Percentiles rank a stretch among this genome's conserved stretches.
Conservation (phyloP, 2,329 filamentous ascomycete genomes). For the Monascus ruber region DNA sequence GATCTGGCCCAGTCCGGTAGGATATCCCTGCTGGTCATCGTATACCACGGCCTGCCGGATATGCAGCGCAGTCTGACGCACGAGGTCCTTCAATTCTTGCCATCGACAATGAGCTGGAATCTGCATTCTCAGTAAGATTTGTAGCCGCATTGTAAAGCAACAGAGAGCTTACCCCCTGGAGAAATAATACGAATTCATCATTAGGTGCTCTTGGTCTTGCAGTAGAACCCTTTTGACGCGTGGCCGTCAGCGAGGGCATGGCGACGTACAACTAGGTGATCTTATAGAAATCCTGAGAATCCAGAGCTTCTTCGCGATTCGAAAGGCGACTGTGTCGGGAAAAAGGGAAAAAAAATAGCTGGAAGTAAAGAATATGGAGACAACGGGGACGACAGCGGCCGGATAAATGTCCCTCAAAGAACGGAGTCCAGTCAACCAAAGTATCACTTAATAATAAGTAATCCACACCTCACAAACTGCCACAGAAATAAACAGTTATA, state of each 20-base stretch:
- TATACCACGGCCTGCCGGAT: slow-evolving; percentile 35
- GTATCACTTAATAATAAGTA: too few relatives aligned
- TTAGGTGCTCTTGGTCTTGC: slow-evolving; percentile 22
- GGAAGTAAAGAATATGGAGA: too few relatives aligned
- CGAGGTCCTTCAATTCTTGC: slow-evolving; percentile 35
- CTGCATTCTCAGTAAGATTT: slow-evolving; percentile 11
- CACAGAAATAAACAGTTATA: too few relatives aligned
- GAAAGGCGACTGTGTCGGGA: too few relatives aligned
- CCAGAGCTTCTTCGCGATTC: too few relatives aligned
- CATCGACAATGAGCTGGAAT: slow-evolving; percentile 33
- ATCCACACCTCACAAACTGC: too few relatives aligned
- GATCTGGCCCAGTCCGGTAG: slow-evolving; percentile 33
- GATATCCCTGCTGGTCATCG: slow-evolving; percentile 31
- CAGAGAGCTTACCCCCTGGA: slow-evolving; percentile 27
- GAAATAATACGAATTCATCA: slow-evolving; percentile 34
- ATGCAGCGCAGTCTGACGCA: slow-evolving; percentile 32
- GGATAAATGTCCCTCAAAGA: too few relatives aligned
- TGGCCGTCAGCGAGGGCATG: slow-evolving; percentile 16
- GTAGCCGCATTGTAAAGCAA: not conserved
- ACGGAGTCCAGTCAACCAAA: too few relatives aligned
- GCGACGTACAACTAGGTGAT: not conserved
- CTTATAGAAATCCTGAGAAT: too few relatives aligned
- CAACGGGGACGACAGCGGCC: too few relatives aligned
- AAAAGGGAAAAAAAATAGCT: too few relatives aligned
- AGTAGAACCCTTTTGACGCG: slow-evolving; percentile 20